phyloP scores from a whole-genome alignment of 192 early-diverging fungal genomes.

The Backusella macrospora region DNA sequence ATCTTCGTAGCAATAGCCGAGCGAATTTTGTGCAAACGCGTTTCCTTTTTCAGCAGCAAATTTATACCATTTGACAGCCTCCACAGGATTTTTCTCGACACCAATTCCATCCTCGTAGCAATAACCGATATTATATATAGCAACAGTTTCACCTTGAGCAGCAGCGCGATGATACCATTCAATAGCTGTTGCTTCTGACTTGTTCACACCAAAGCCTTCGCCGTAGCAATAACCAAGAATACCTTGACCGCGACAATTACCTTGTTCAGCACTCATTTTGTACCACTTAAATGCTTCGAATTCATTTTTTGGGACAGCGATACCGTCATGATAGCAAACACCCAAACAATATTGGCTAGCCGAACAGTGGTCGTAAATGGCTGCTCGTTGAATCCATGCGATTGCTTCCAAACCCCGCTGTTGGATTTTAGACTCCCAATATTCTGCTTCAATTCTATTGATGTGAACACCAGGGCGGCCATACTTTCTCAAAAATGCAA shows the following conservation, averaged over 20 bases:
- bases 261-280: constrained; percentile 61
- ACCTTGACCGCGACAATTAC: constrained; percentile 61
- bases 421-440: constrained; percentile 68
- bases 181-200: constrained; percentile 68
- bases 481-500: constrained; percentile 79
- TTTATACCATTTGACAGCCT: constrained; percentile 66
- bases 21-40: constrained; percentile 77
- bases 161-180: constrained; percentile 60
- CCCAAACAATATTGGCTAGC: constrained; percentile 67
- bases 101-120: constrained; percentile 66
- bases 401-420: constrained; percentile 58
- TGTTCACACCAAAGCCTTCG: constrained; percentile 70
- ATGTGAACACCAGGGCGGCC: constrained; percentile 80
- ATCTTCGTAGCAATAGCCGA: constrained; percentile 83
- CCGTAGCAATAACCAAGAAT: constrained; percentile 82
- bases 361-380: constrained; percentile 58
- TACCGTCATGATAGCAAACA: constrained; percentile 79
- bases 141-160: constrained; percentile 56
- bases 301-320: constrained; percentile 68
- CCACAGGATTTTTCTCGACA: constrained; percentile 46
- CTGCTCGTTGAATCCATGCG: constrained; percentile 66
- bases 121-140: constrained; percentile 60
- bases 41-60: constrained; percentile 68
- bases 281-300: constrained; percentile 76
- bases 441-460: constrained; percentile 78